phyloP scores from a whole-genome alignment of 2,329 filamentous ascomycete species.

The Phialophora macrospora region DNA sequence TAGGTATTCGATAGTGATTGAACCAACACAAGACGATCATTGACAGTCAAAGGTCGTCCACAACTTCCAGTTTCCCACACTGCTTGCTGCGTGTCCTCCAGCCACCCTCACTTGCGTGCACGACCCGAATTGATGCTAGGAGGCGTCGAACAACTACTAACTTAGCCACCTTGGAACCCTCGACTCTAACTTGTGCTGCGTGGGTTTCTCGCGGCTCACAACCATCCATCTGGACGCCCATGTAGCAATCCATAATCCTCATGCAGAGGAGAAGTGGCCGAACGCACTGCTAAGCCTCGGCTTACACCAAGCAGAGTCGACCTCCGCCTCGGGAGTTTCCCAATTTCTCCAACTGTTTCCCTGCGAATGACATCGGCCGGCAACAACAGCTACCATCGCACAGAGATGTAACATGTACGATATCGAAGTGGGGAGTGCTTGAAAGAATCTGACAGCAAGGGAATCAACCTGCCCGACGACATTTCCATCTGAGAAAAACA shows the following conservation, averaged over 20 bases:
- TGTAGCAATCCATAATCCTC: no score
- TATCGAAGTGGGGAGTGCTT: background rate
- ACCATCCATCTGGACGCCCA: no score
- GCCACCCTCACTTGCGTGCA: background rate
- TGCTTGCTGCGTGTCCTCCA: background rate
- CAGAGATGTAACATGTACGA: background rate
- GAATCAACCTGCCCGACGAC: background rate
- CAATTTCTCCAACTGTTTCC: constrained; percentile 24
- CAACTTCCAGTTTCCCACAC: background rate
- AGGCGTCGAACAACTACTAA: background rate
- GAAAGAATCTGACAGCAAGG: background rate
- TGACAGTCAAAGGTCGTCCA: background rate
- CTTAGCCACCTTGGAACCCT: background rate
- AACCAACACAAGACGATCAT: constrained; percentile 15
- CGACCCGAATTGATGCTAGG: background rate
- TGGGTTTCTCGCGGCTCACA: background rate
- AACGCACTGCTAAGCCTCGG: constrained; percentile 5
- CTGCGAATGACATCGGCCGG: no score
- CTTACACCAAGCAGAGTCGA: constrained; percentile 4
- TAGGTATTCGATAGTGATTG: constrained; percentile 9
- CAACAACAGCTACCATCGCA: background rate
- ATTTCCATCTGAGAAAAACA: no score
- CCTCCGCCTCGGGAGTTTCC: constrained; percentile 23
- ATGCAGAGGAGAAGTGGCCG: no score
- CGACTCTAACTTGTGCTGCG: background rate